Base-by-base conservation (phyloP, 108 stramenopile genomes). In the Cyclotella atomus region DNA sequence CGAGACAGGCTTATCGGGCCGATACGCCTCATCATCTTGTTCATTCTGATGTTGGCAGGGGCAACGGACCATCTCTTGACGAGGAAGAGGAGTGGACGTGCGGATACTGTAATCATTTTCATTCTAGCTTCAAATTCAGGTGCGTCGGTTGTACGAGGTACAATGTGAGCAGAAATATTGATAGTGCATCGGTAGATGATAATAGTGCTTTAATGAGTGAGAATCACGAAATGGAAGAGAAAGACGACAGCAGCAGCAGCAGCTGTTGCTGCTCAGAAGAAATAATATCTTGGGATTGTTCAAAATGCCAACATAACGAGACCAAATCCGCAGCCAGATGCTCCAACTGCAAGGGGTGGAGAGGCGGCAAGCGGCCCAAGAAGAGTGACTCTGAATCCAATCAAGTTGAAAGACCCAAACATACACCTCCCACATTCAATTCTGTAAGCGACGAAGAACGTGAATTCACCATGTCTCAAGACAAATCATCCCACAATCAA, bases 91-190 rank as follows among this genome's bases (percentile, higher is more conserved):
- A 9, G 4, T 49, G 47, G 47, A 49, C 47, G n/a, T 49, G 47
- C n/a, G 4, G 47, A n/a, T 19, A n/a, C n/a, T 49, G 47, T n/a
- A 10, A 49, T n/a, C 47, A 49, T 19, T 49, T 49, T 49, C 47
- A 49, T 49, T 17, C 47, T 17, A n/a, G 4, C 4, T 49, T 49
- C n/a, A 49, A 49, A 49, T 49, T 49, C n/a, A 9, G 47, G 4
- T 49, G 47, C n/a, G 47, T 4, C 47, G n/a, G n/a, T 49, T 49
- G 47, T 49, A 49, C 47, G 4, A 49, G 47, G 16, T 49, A 49
- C n/a, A 49, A 49, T 17, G n/a, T 49, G 47, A n/a, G 7, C 38
- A 7, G 47, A 4, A 49, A 49, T 41, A 41, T 9, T 41, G 12
- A 41, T 6, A 41, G 38, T 49, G 47, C 9, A 49, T 4, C 9